phyloP scores from a whole-genome alignment of 306 rosid genomes.

The Cucumis sativus region Cucumber_9930_V3 NC_026658.2:23519001-23519500 shows the following conservation, averaged over 20 bases:
- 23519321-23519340: slow-evolving; percentile 8
- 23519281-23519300: slow-evolving; percentile 20
- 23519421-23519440: slow-evolving; percentile 11
- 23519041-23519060: background rate
- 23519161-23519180: background rate
- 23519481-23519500: slow-evolving; percentile 16
- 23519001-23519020: background rate
- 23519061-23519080: background rate
- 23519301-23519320: slow-evolving; percentile 15
- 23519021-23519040: background rate
- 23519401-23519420: slow-evolving; percentile 13
- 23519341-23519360: slow-evolving; percentile 10
- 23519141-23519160: background rate
- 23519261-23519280: background rate
- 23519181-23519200: background rate
- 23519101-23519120: background rate
- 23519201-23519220: background rate
- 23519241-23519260: slow-evolving; percentile 16
- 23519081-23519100: background rate
- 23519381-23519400: slow-evolving; percentile 12
- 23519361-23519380: slow-evolving; percentile 16
- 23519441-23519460: slow-evolving; percentile 6
- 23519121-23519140: background rate
- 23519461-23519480: slow-evolving; percentile 6
- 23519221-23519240: slow-evolving; percentile 9